Conservation (phyloP, 495 filamentous ascomycete genomes). For the Hypoxylon trugodes region DNA sequence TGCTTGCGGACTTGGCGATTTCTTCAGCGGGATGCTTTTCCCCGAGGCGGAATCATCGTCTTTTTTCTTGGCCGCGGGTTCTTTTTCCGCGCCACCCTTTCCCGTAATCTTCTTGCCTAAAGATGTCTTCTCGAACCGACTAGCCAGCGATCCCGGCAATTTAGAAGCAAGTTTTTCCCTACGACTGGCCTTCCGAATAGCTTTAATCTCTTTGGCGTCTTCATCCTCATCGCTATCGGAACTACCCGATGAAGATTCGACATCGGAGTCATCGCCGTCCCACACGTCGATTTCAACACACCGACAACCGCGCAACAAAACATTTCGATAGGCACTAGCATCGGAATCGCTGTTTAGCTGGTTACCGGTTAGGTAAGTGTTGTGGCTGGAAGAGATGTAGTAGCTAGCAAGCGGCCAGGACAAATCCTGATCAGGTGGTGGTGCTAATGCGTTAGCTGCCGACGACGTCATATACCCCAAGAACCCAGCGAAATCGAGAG, state of each 20-base stretch:
- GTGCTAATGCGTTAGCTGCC: conserved; percentile 55
- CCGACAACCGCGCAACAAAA: conserved; percentile 83
- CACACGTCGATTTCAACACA: conserved; percentile 97
- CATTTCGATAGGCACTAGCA: conserved; percentile 82
- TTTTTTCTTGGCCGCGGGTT: background rate
- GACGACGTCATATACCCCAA: conserved; percentile 68
- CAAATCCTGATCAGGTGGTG: conserved; percentile 57
- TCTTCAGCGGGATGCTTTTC: conserved; percentile 23
- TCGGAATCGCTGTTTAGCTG: conserved; percentile 87
- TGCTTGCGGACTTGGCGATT: conserved; percentile 44
- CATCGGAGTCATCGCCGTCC: conserved; percentile 74
- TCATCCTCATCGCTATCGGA: conserved; percentile 43
- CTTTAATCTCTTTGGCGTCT: conserved; percentile 33
- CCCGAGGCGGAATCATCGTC: background rate
- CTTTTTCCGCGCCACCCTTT: conserved; percentile 15
- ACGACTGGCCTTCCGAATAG: conserved; percentile 40
- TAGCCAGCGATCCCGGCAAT: conserved; percentile 48
- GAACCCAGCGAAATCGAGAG: conserved; percentile 60
- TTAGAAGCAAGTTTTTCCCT: conserved; percentile 43
- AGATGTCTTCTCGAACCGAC: conserved; percentile 49
- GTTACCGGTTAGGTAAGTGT: conserved; percentile 93
- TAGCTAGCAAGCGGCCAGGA: conserved; percentile 81
- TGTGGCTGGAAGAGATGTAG: conserved; percentile 92
- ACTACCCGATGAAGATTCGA: conserved; percentile 42
- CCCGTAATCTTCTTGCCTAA: conserved; percentile 50